These are phyloP conservation scores for Catunica adiposa DNA, from an alignment of 2,329 filamentous ascomycete species.

Conservation along the genomic window DNA sequence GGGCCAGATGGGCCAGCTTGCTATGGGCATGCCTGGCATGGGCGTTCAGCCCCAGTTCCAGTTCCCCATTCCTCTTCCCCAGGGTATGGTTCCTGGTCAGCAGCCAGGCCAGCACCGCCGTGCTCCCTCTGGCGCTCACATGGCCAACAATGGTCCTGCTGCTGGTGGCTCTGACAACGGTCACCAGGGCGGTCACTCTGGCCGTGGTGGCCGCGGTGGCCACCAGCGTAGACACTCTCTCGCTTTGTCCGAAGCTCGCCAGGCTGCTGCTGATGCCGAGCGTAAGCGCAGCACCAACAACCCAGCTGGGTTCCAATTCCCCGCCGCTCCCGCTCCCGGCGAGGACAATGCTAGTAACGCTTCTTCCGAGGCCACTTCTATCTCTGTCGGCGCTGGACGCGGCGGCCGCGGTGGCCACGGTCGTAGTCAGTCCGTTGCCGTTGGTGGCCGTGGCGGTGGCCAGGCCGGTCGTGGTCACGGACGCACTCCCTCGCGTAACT, in stretches of 20 bases:
- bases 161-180: slow-evolving; percentile 64
- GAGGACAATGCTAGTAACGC: slow-evolving; percentile 28
- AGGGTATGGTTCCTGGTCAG: slow-evolving; percentile 43
- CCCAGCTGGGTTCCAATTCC: slow-evolving; percentile 80
- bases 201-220: slow-evolving; percentile 60
- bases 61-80: slow-evolving; percentile 63
- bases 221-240: slow-evolving; percentile 91
- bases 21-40: slow-evolving; percentile 53
- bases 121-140: slow-evolving; percentile 80
- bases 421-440: slow-evolving; percentile 84
- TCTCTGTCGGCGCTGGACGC: slow-evolving; percentile 23
- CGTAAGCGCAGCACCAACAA: slow-evolving; percentile 60
- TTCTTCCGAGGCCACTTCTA: slow-evolving; percentile 20
- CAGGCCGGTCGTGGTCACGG: slow-evolving; percentile 47
- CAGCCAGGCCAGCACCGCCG: slow-evolving; percentile 49
- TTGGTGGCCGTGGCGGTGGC: slow-evolving; percentile 52
- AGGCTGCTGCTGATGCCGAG: slow-evolving; percentile 89
- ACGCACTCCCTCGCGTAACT: slow-evolving; percentile 76
- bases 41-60: slow-evolving; percentile 74
- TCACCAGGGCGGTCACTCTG: slow-evolving; percentile 49
- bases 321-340: slow-evolving; percentile 52
- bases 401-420: slow-evolving; percentile 46
- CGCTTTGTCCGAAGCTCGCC: slow-evolving; percentile 88
- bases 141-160: slow-evolving; percentile 83
- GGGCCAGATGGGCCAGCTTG: slow-evolving; percentile 70